phyloP scores from a whole-genome alignment of 1,284 basidiomycete genomes.

The Ustilago loliicola region DNA sequence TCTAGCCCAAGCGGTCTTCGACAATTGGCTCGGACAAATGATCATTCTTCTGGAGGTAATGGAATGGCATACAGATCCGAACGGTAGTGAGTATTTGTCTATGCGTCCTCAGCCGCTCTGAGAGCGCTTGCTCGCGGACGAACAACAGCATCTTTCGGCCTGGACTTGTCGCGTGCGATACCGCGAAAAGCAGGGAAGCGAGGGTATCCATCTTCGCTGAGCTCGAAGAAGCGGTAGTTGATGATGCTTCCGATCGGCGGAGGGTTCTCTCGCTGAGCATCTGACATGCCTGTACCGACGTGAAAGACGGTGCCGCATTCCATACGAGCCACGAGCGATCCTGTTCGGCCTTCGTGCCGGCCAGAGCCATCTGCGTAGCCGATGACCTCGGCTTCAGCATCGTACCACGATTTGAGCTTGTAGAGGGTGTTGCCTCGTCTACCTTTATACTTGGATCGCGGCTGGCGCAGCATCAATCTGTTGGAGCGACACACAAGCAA shows the following conservation, averaged over 20 bases:
- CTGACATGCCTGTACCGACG: conserved; percentile 65
- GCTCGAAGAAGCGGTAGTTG: conserved; percentile 77
- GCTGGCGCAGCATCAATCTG: conserved; percentile 77
- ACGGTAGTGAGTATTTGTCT: too few species aligned
- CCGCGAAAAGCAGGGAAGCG: conserved; percentile 78
- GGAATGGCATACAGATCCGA: neutral
- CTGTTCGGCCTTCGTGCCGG: conserved; percentile 74
- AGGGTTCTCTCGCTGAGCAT: conserved; percentile 54
- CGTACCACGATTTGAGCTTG: conserved; percentile 80
- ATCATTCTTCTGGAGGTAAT: neutral
- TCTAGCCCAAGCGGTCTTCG: neutral
- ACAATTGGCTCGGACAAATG: neutral
- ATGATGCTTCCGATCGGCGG: conserved; percentile 76
- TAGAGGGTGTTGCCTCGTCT: conserved; percentile 75
- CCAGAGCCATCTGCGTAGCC: conserved; percentile 77
- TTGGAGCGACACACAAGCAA: too few species aligned
- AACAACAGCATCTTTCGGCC: conserved; percentile 56
- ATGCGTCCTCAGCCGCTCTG: conserved; percentile 14
- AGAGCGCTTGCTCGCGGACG: conserved; percentile 28
- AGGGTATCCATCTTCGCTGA: conserved; percentile 73
- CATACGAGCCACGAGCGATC: conserved; percentile 77
- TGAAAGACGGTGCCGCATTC: conserved; percentile 74
- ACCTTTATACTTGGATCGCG: conserved; percentile 75
- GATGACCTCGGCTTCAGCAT: conserved; percentile 78
- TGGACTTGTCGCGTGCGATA: conserved; percentile 69